Base-by-base conservation (phyloP, 1,284 basidiomycete species). In the Chondrostereum purpureum region DNA sequence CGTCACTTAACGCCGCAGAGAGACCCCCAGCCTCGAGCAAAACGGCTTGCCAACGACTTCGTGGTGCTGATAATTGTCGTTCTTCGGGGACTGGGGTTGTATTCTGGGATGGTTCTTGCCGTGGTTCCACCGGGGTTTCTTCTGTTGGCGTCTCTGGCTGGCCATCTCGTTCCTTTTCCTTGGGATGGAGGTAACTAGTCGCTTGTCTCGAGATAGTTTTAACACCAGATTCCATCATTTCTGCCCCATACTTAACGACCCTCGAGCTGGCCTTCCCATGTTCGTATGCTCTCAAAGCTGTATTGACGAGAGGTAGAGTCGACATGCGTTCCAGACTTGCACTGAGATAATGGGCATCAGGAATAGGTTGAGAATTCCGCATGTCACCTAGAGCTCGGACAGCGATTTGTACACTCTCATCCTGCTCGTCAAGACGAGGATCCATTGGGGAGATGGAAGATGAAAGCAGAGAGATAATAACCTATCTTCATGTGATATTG, bases 11-110 rank as follows among this genome's bases (percentile, higher is more conserved):
- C 2, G 91, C 91, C 0, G 88, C 88, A 46, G 89, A 80, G 22
- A 95, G 73, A 0, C 92, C 92, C n/a, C 91, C 90, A 1, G 91
- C 91, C 62, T 93, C 91, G 14, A 88, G 72, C 27, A 95, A 67
- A 45, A 94, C 77, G 0, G 83, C 77, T 52, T 92, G 88, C 90
- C 89, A 92, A 39, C 87, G 69, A 57, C 84, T 85, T 19, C 87
- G 18, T 10, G 27, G 27, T 31, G 27, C 27, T n/a, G 42, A n/a
- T 12, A 44, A 39, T 5, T 42, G 49, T 13, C 34, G 41, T 24
- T 47, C 36, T 27, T 44, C 27, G n/a, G 27, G 27, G n/a, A 31
- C 27, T 31, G 27, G 27, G n/a, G 27, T 31, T 8, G 27, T n/a
- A 31, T 8, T 8, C n/a, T 31, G 27, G 8, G 27, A 31, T 31